These are phyloP conservation scores for Solanum sitiens DNA, from an alignment of 257 asterid species.

Conservation along the genomic window DNA sequence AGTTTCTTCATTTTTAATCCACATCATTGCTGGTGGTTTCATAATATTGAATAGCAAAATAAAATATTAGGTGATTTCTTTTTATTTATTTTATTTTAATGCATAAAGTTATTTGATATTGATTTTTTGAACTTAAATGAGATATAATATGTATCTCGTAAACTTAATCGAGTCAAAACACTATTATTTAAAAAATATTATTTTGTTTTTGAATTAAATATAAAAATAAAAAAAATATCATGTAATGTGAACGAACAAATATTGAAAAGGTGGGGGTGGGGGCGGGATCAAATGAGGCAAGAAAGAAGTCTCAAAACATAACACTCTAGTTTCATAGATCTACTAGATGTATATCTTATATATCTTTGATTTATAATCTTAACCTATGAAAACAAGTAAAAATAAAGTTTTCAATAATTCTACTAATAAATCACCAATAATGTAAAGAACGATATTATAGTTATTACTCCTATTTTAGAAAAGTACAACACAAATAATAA, in stretches of 20 bases:
- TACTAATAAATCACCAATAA: not conserved
- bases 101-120: too few species aligned
- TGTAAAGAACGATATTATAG: too few species aligned
- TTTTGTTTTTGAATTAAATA: too few species aligned
- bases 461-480: not conserved
- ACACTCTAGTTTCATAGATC: too few species aligned
- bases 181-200: too few species aligned
- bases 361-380: too few species aligned
- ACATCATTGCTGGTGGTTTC: not conserved
- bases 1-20: not conserved
- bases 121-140: too few species aligned
- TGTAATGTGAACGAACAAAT: not conserved
- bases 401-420: too few species aligned
- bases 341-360: not conserved
- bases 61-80: too few species aligned
- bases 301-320: not conserved
- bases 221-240: not conserved
- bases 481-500: not conserved
- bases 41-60: not conserved
- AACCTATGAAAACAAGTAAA: not conserved
- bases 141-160: not conserved
- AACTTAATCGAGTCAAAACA: too few species aligned
- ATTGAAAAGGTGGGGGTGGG: too few species aligned
- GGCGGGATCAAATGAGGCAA: not conserved
- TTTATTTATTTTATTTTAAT: too few species aligned